Evolutionary conservation across 371 early-diverging fungal genomes (phyloP), one percentile per base, ranked within the genome.

Genomic region (Mucor indicus): DNA sequence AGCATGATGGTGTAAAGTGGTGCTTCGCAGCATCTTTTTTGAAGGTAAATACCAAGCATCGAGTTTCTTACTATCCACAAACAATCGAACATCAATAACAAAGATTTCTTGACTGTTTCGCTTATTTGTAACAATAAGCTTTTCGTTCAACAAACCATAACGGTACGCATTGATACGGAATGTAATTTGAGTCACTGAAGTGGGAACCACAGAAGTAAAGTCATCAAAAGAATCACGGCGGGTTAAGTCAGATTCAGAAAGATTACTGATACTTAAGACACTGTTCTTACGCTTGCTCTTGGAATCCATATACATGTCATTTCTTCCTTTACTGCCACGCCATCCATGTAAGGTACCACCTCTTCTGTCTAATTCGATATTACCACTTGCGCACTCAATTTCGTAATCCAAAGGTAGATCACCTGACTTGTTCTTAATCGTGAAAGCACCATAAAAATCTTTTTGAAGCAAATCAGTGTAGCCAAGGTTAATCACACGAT

Each of bases 91-190:
- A 48, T 84, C 81, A 43, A 89, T 76, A 30, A 72, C 70, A 52
- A 86, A 70, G 21, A 72, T 65, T 46, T 89, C 86, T 22, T 72
- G 67, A 13, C 84, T 75, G 48, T 91, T 88, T 62, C 87, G 80
- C 44, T 78, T 62, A 70, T 92, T 92, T 19, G 76, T 78, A 3
- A 85, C 79, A 37, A 72, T 50, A 15, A 90, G 64, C 6, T 69
- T 69, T 32, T 88, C 86, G 10, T 69, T 72, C 25, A 83, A 61
- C 8, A 85, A 55, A 1, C 91, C 92, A 43, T 79, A 78, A 4
- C 74, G 69, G 10, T 76, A 60, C 5, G 81, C 67, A 9, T 62
- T 72, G 31, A 88, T 64, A 15, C 77, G 69, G 64, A 89, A 85
- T 1, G 72, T 74, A 41, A 89, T 79, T 40, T 75, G 65, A 22